Percentiles rank a stretch among this genome's conserved stretches.
phyloP scores from a whole-genome alignment of 768 basidiomycete species.

The Tephrocybe sp. region DNA sequence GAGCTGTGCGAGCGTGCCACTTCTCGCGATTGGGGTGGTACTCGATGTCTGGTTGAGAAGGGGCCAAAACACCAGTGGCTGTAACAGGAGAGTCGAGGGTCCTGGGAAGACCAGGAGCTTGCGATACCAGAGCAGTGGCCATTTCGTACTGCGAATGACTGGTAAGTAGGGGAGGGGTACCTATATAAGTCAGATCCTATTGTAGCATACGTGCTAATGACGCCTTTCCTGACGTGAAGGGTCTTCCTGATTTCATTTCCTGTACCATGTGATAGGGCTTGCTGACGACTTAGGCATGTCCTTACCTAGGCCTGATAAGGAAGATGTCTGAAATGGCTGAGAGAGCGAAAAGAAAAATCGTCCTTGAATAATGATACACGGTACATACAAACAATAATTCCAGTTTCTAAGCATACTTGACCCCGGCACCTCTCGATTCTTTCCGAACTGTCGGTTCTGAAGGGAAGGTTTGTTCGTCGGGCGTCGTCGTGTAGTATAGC shows the following conservation, averaged over 20 bases:
- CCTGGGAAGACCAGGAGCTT: too few relatives aligned
- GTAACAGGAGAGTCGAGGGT: too few relatives aligned
- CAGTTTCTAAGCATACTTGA: background rate
- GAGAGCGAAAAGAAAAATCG: too few relatives aligned
- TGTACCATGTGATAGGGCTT: too few relatives aligned
- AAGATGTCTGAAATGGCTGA: too few relatives aligned
- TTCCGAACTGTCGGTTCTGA: constrained; percentile 34
- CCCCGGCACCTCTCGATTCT: constrained; percentile 3
- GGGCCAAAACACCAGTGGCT: background rate
- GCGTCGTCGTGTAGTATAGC: constrained; percentile 30
- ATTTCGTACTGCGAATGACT: background rate
- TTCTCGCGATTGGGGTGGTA: constrained; percentile 40
- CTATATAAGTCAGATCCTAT: background rate
- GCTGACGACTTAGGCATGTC: too few relatives aligned
- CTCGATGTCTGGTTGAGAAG: constrained; percentile 34
- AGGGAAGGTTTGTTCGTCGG: constrained; percentile 37
- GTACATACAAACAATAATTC: too few relatives aligned
- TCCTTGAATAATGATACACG: too few relatives aligned
- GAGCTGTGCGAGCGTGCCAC: constrained; percentile 37
- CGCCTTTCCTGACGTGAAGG: background rate
- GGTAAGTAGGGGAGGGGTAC: background rate
- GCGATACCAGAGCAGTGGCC: background rate
- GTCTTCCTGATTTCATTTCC: too few relatives aligned
- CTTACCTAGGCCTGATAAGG: too few relatives aligned
- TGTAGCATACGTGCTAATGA: background rate